phyloP scores from a whole-genome alignment of 345 rosid species.

The Populus euphratica region DNA sequence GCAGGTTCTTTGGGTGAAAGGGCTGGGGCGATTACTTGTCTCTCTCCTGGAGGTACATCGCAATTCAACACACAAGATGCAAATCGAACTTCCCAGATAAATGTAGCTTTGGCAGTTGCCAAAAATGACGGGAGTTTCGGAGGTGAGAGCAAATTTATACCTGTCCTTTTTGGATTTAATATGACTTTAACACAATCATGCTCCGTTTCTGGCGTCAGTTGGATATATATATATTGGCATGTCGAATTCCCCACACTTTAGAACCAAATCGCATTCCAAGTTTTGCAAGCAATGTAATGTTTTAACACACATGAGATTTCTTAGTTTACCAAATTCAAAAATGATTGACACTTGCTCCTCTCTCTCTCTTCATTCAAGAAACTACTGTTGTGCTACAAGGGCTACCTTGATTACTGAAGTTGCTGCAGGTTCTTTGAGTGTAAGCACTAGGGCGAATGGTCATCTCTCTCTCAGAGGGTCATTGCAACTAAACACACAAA shows the following conservation, averaged over 20 bases:
- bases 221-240: neutral
- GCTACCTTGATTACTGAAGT: neutral
- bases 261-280: too few relatives aligned
- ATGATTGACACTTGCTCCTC: too few relatives aligned
- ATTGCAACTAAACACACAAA: neutral
- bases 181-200: neutral
- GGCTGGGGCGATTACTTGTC: neutral
- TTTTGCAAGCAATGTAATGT: too few relatives aligned
- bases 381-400: neutral
- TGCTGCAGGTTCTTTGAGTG: slow-evolving; percentile 21
- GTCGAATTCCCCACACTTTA: too few relatives aligned
- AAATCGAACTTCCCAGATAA: slow-evolving; percentile 3
- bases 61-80: neutral
- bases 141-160: slow-evolving; percentile 3
- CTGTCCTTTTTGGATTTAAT: neutral
- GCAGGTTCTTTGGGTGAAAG: slow-evolving; percentile 17
- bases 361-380: too few relatives aligned
- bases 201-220: neutral
- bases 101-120: slow-evolving; percentile 1
- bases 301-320: too few relatives aligned
- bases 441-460: neutral
- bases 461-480: neutral
- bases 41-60: neutral
- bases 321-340: too few relatives aligned
- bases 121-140: neutral